These are phyloP conservation scores for Apiospora sp. DNA, from an alignment of 2,329 filamentous ascomycete species.

Conservation along the genomic window DNA sequence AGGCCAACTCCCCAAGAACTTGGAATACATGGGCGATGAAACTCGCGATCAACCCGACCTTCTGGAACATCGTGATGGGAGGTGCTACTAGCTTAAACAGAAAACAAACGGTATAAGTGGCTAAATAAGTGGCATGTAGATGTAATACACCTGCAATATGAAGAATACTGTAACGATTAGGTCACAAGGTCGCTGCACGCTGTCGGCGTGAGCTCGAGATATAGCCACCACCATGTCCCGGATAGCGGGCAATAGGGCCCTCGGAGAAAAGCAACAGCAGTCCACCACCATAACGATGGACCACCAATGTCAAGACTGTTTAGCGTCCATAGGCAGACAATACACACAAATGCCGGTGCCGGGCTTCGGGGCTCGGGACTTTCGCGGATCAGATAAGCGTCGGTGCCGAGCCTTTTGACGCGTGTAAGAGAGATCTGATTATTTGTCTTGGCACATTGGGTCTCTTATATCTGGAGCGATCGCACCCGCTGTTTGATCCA, in stretches of 20 bases:
- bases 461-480: not conserved
- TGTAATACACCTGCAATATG: not conserved
- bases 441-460: constrained; percentile 6
- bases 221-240: not conserved
- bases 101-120: not conserved
- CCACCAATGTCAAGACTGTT: not conserved
- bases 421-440: constrained; percentile 3
- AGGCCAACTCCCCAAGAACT: not conserved
- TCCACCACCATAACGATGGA: not conserved
- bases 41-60: not conserved
- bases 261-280: not conserved
- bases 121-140: not conserved
- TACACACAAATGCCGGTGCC: not conserved
- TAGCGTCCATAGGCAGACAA: not conserved
- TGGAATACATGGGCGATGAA: not conserved
- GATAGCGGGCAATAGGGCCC: too few relatives aligned
- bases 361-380: not conserved
- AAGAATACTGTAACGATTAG: not conserved
- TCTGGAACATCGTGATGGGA: not conserved
- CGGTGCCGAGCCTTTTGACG: not conserved
- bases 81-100: not conserved
- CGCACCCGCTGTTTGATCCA: too few relatives aligned
- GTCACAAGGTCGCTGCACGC: not conserved
- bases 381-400: constrained; percentile 11
- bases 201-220: not conserved